A percentile compares a stretch with the other conserved stretches of the same genome.
Conservation (phyloP, 148 eudicot genomes). For the Amaranthus hypochondriacus region DNA sequence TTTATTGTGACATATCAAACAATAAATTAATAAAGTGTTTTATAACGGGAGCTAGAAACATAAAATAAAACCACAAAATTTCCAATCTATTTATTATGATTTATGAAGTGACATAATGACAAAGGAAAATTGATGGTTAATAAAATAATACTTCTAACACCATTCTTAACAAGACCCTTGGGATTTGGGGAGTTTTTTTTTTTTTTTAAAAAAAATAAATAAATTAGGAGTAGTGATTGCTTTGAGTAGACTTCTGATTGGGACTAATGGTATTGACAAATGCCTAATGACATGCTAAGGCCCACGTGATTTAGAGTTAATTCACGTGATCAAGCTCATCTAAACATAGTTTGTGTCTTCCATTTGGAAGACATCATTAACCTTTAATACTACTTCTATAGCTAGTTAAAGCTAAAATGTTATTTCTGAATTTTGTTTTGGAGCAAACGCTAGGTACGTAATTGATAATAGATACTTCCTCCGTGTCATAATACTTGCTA, state of each 20-base stretch:
- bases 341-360: conserved; percentile 11
- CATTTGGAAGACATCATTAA: not conserved
- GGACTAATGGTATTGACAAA: not conserved
- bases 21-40: too few species aligned
- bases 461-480: too few species aligned
- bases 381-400: too few species aligned
- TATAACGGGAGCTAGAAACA: too few species aligned
- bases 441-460: too few species aligned
- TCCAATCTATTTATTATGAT: too few species aligned
- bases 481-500: too few species aligned
- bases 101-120: too few species aligned
- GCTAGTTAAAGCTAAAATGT: too few species aligned
- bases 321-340: conserved; percentile 21
- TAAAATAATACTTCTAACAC: not conserved
- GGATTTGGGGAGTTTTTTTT: not conserved
- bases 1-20: too few species aligned
- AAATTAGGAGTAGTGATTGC: not conserved
- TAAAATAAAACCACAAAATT: too few species aligned
- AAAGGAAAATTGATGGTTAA: not conserved
- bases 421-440: too few species aligned
- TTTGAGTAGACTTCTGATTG: conserved; percentile 17
- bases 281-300: conserved; percentile 4
- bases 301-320: conserved; percentile 23
- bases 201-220: not conserved
- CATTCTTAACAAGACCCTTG: conserved; percentile 10